phyloP scores from a whole-genome alignment of 768 basidiomycete species.

The Hysterangium stoloniferum region DNA sequence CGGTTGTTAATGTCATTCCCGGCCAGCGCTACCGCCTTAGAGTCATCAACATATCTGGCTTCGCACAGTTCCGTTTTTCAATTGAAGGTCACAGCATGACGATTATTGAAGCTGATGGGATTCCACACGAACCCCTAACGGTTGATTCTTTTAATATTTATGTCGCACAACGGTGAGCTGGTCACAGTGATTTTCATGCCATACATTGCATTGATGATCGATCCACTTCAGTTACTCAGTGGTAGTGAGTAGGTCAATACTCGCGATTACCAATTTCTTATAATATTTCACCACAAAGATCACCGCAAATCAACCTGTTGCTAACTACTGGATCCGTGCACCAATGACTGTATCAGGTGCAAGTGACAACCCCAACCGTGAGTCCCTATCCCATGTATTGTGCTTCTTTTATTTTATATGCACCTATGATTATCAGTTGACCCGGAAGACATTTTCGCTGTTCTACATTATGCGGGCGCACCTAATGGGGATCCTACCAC shows the following conservation, averaged over 20 bases:
- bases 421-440: not conserved
- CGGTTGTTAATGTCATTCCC: constrained; percentile 36
- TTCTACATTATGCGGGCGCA: not conserved
- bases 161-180: constrained; percentile 25
- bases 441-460: not conserved
- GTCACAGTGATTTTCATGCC: too few species aligned
- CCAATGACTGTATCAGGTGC: not conserved
- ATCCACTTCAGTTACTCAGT: too few species aligned
- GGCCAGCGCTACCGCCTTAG: constrained; percentile 18
- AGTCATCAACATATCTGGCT: not conserved
- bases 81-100: constrained; percentile 30
- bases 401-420: too few species aligned
- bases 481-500: not conserved
- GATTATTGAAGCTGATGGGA: constrained; percentile 24
- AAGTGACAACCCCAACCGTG: not conserved
- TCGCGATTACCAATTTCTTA: too few species aligned
- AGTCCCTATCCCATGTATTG: too few species aligned
- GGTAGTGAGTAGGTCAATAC: too few species aligned
- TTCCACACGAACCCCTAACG: too few species aligned
- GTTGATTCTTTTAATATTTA: constrained; percentile 21
- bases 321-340: constrained; percentile 14
- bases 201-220: too few species aligned
- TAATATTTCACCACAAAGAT: too few species aligned
- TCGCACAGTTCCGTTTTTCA: constrained; percentile 28
- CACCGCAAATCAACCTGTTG: constrained; percentile 15